phyloP scores from a whole-genome alignment of 2,329 filamentous ascomycete species.

The Colletotrichum limetticola region DNA sequence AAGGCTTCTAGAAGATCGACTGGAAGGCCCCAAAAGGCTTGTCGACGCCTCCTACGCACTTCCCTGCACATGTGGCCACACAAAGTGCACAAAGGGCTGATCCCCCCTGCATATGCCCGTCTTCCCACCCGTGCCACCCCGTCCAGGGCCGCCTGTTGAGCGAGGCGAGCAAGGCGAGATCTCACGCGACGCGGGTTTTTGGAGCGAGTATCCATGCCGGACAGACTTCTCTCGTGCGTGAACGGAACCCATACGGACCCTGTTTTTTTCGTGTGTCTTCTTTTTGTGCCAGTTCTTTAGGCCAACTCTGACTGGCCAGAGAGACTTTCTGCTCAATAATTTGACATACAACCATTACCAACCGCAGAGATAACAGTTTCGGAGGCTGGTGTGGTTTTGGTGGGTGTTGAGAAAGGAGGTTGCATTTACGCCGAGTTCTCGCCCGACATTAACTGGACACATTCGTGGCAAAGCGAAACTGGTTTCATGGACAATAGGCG shows the following conservation, averaged over 20 bases:
- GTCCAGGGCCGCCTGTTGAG: conserved; percentile 7
- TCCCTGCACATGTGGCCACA: neutral
- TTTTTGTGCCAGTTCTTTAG: neutral
- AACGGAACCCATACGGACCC: neutral
- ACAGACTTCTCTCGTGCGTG: neutral
- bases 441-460: conserved; percentile 3
- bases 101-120: conserved; percentile 1
- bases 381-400: neutral
- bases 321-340: neutral
- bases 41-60: conserved; percentile 23
- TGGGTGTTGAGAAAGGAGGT: neutral
- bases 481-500: neutral
- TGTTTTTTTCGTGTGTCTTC: neutral
- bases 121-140: neutral
- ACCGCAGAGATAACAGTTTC: conserved; percentile 17
- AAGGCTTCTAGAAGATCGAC: conserved; percentile 35
- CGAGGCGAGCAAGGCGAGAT: conserved; percentile 22
- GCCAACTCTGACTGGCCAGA: conserved; percentile 11
- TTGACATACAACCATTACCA: conserved; percentile 27
- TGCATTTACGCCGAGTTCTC: conserved; percentile 13
- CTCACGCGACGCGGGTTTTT: conserved; percentile 5
- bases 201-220: conserved; percentile 10
- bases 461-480: neutral
- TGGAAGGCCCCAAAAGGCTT: conserved; percentile 6
- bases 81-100: neutral